Conservation (phyloP, 1,284 basidiomycete species). For the Puccinia hordei region DNA sequence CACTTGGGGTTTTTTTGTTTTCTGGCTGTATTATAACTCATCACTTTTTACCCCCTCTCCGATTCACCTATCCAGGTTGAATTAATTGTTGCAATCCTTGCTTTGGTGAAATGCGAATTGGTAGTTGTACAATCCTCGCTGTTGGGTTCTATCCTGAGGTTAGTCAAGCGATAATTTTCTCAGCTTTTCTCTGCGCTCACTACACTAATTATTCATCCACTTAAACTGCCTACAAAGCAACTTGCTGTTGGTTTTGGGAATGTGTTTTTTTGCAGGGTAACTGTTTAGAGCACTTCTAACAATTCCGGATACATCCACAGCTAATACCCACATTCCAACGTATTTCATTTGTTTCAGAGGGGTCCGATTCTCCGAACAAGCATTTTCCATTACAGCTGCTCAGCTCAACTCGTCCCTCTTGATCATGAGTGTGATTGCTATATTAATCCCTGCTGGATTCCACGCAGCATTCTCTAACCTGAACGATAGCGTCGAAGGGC, state of each 20-base stretch:
- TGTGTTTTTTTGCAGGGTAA: conserved; percentile 62
- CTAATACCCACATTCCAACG: conserved; percentile 7
- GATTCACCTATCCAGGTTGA: conserved; percentile 62
- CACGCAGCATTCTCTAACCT: conserved; percentile 62
- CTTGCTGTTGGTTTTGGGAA: conserved; percentile 58
- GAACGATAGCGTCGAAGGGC: conserved; percentile 52
- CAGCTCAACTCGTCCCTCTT: conserved; percentile 68
- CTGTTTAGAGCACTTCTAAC: neutral
- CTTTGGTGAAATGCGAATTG: conserved; percentile 58
- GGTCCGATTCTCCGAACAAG: conserved; percentile 70
- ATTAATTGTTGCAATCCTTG: conserved; percentile 68
- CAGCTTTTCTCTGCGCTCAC: no score
- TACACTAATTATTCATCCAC: conserved; percentile 63
- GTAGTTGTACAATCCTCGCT: conserved; percentile 58
- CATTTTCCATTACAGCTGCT: conserved; percentile 73
- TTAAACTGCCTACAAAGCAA: conserved; percentile 19
- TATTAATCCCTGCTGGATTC: conserved; percentile 74
- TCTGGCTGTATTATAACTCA: no score
- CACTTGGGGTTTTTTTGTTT: no score
- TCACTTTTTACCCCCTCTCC: conserved; percentile 31
- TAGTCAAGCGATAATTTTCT: no score
- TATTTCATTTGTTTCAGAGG: conserved; percentile 64
- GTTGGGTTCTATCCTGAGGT: conserved; percentile 49
- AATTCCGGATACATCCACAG: neutral
- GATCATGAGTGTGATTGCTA: conserved; percentile 65